Conservation (phyloP, 2,329 filamentous ascomycete species). For the Neocatenulostroma microsporum region DNA sequence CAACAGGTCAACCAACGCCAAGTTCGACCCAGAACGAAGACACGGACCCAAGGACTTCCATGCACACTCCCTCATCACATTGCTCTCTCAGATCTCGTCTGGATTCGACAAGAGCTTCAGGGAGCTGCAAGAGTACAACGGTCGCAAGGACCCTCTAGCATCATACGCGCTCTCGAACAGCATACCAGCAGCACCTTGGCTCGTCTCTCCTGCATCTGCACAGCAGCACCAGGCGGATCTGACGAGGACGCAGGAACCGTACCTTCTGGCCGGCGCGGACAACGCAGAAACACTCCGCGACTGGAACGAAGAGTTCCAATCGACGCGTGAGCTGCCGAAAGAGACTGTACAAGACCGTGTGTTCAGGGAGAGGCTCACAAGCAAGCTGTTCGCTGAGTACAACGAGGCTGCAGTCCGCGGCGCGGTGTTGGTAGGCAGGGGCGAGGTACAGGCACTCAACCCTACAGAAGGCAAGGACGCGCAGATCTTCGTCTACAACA, state of each 20-base stretch:
- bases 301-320: slow-evolving; percentile 99
- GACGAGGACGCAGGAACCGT: slow-evolving; percentile 86
- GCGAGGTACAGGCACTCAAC: slow-evolving; percentile 88
- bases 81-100: slow-evolving; percentile 72
- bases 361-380: slow-evolving; percentile 86
- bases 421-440: slow-evolving; percentile 82
- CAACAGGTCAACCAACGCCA: slow-evolving; percentile 90
- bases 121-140: slow-evolving; percentile 75
- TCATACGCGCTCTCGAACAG: slow-evolving; percentile 96
- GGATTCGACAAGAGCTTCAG: slow-evolving; percentile 72
- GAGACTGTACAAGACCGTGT: slow-evolving; percentile 92
- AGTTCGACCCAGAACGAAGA: slow-evolving; percentile 85
- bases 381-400: slow-evolving; percentile 96
- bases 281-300: slow-evolving; percentile 91
- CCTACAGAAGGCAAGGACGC: slow-evolving; percentile 87
- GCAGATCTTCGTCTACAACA: slow-evolving; percentile 99
- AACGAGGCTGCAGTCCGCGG: slow-evolving; percentile 90
- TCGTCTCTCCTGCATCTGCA: slow-evolving; percentile 63
- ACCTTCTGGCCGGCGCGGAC: slow-evolving; percentile 80
- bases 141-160: slow-evolving; percentile 75
- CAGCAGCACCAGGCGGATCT: slow-evolving; percentile 70
- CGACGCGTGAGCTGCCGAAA: slow-evolving; percentile 85
- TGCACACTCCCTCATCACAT: slow-evolving; percentile 76
- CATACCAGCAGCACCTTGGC: slow-evolving; percentile 85
- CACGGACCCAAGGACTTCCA: slow-evolving; percentile 67